These are phyloP conservation scores for Fusarium devonianum DNA, from an alignment of 2,329 filamentous ascomycete species.

Conservation along the genomic window DNA sequence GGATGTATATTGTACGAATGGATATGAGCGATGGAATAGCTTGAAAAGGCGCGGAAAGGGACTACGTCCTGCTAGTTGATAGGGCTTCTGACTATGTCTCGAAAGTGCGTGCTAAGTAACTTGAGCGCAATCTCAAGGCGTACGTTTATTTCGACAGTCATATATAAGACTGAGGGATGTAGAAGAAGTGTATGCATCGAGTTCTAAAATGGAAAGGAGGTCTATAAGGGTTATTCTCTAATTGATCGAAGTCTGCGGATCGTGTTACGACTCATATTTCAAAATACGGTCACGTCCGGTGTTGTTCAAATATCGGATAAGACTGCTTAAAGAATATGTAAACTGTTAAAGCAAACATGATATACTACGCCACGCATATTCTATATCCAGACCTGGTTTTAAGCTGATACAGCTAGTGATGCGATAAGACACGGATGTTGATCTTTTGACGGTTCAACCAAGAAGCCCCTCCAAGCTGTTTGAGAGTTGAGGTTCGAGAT, in stretches of 20 bases:
- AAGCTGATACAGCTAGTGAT: too few species aligned
- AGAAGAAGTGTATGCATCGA: constrained; percentile 38
- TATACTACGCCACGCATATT: too few species aligned
- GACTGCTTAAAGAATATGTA: too few species aligned
- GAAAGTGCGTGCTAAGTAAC: constrained; percentile 25
- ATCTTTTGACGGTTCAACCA: too few species aligned
- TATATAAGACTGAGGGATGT: constrained; percentile 24
- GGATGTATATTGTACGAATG: constrained; percentile 26
- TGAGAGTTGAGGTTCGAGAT: constrained; percentile 8
- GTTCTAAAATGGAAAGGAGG: constrained; percentile 21
- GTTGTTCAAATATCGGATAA: too few species aligned
- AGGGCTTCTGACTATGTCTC: constrained; percentile 27
- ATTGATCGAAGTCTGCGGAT: constrained; percentile 13
- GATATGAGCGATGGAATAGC: constrained; percentile 6
- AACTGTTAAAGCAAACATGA: too few species aligned
- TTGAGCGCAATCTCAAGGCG: constrained; percentile 30
- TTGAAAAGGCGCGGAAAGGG: constrained; percentile 4
- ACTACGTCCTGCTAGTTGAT: constrained; percentile 23
- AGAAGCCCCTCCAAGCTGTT: neutral
- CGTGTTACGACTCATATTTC: neutral
- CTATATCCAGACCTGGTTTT: too few species aligned
- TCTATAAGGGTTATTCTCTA: constrained; percentile 18
- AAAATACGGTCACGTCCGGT: too few species aligned
- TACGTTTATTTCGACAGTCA: constrained; percentile 22
- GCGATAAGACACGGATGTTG: too few species aligned